Conservation (phyloP, 2,329 filamentous ascomycete species). For the Exophiala calicioides region DNA sequence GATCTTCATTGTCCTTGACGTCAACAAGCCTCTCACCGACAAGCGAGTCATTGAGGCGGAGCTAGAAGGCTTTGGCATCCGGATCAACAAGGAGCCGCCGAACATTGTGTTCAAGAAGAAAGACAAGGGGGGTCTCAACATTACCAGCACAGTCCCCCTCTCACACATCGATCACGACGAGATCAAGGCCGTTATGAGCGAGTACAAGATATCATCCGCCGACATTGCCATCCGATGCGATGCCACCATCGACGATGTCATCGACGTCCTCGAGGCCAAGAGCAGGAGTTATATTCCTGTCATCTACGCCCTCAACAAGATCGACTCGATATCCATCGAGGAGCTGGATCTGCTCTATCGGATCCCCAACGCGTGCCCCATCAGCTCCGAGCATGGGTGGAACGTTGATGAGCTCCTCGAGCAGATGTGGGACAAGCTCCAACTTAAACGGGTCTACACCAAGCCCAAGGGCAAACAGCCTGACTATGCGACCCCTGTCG, state of each 20-base stretch:
- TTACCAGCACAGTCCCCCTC: constrained; percentile 90
- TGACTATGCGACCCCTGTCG: constrained; percentile 89
- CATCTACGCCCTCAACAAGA: constrained; percentile 98
- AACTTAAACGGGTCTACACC: constrained; percentile 88
- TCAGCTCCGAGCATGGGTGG: constrained; percentile 97
- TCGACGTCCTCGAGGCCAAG: constrained; percentile 93
- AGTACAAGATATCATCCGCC: constrained; percentile 94
- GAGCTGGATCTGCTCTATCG: constrained; percentile 94
- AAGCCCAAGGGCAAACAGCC: constrained; percentile 96
- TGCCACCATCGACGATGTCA: constrained; percentile 94
- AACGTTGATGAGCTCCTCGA: constrained; percentile 97
- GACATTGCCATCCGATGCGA: constrained; percentile 98
- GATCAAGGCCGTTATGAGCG: constrained; percentile 96
- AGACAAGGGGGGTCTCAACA: constrained; percentile 94
- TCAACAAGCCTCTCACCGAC: constrained; percentile 97
- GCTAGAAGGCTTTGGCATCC: constrained; percentile 94
- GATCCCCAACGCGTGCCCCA: constrained; percentile 94
- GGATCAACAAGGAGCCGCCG: constrained; percentile 94
- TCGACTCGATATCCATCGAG: constrained; percentile 96
- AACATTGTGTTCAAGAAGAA: constrained; percentile 99
- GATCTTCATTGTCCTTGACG: constrained; percentile 97
- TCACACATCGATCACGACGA: constrained; percentile 93
- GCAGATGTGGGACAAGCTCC: constrained; percentile 97
- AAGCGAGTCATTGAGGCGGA: constrained; percentile 95
- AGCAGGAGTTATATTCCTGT: constrained; percentile 97